phyloP scores from a whole-genome alignment of 176 grass and related monocot species.

The Zea luxurians region DNA sequence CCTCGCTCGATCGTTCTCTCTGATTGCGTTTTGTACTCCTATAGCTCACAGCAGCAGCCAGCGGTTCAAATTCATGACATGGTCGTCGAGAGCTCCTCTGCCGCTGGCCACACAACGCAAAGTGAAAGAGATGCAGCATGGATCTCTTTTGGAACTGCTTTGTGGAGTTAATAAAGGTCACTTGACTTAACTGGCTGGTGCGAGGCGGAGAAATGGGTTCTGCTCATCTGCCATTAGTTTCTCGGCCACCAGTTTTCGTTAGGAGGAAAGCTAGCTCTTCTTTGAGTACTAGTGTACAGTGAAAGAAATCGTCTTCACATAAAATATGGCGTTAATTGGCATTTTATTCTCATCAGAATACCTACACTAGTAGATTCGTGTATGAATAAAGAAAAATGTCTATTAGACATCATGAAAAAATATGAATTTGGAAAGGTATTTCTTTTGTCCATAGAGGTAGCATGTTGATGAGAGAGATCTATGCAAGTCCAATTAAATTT shows the following conservation, averaged over 20 bases:
- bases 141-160: conserved; percentile 22
- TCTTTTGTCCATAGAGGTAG: neutral
- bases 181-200: neutral
- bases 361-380: neutral
- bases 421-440: neutral
- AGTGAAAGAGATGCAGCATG: conserved; percentile 23
- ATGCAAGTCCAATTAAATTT: too few species aligned
- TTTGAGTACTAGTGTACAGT: neutral
- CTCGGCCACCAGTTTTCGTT: conserved; percentile 13
- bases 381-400: neutral
- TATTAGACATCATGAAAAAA: neutral
- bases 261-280: conserved; percentile 24
- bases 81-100: neutral
- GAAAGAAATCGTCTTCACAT: neutral
- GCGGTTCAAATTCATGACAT: neutral
- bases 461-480: too few species aligned
- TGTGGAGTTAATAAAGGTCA: conserved; percentile 18
- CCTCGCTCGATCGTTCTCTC: neutral
- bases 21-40: conserved; percentile 1
- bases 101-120: conserved; percentile 4
- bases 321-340: neutral
- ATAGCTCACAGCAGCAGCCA: neutral
- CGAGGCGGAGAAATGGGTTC: conserved; percentile 6
- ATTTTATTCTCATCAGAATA: neutral
- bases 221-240: conserved; percentile 21